These are phyloP conservation scores for Ceratonia siliqua DNA, from an alignment of 306 rosid species.

Conservation along the genomic window DNA sequence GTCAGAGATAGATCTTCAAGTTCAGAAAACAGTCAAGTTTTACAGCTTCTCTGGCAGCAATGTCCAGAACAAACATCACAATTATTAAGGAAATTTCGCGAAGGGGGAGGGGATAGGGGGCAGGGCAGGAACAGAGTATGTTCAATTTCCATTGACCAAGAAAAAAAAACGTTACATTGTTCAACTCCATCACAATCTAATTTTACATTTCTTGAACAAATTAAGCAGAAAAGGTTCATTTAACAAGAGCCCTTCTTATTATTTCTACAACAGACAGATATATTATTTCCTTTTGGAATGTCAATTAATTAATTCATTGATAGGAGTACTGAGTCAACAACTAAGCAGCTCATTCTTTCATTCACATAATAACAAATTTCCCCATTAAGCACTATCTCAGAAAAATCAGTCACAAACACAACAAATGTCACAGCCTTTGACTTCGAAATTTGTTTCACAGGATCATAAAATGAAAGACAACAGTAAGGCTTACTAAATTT, in stretches of 20 bases:
- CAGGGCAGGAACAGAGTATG: background rate
- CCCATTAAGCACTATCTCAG: conserved; percentile 7
- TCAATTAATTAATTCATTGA: background rate
- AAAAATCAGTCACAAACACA: conserved; percentile 28
- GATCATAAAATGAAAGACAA: conserved; percentile 14
- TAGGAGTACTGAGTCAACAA: background rate
- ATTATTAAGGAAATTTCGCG: background rate
- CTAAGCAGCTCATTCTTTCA: conserved; percentile 19
- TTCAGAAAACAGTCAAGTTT: conserved; percentile 26
- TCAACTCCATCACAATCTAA: background rate
- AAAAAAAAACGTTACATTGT: conserved; percentile 13
- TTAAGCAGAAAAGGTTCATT: background rate
- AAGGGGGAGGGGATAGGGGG: background rate
- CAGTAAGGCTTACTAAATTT: background rate
- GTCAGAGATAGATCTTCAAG: conserved; percentile 20
- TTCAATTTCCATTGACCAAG: conserved; percentile 1
- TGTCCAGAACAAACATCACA: background rate
- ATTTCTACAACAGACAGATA: background rate
- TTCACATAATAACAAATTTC: conserved; percentile 14
- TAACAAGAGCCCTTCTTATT: background rate
- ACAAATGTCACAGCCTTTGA: background rate
- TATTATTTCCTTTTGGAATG: conserved; percentile 19
- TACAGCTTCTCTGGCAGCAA: background rate
- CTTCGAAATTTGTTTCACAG: background rate
- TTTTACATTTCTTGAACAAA: conserved; percentile 26